Evolutionary conservation across 192 early-diverging fungal genomes (phyloP).

Genomic region (Martensiomyces pterosporus): DNA sequence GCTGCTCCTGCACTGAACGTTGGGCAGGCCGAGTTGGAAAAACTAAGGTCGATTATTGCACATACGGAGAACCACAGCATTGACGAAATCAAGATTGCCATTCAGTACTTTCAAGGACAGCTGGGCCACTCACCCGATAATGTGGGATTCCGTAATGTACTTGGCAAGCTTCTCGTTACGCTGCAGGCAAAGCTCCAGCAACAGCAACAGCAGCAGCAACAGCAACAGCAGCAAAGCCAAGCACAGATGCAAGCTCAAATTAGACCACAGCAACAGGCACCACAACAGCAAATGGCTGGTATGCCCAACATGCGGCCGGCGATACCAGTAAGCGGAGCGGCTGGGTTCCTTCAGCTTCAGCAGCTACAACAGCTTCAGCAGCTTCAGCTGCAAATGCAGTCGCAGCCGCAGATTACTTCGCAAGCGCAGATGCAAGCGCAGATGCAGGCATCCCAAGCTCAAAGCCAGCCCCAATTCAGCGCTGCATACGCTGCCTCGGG

Average conservation of each 20-base stretch:
- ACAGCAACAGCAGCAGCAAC: no score
- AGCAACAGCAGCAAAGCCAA: conserved; percentile 4
- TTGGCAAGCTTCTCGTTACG: no score
- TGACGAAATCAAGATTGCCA: no score
- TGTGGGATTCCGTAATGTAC: no score
- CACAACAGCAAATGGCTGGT: neutral
- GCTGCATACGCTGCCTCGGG: neutral
- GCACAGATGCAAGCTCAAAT: conserved; percentile 6
- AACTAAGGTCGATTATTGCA: no score
- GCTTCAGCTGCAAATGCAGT: conserved; percentile 10
- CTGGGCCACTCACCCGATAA: no score
- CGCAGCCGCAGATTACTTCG: neutral
- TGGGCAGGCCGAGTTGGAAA: no score
- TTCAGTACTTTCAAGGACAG: no score
- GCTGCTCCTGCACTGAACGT: no score
- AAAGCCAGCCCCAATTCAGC: neutral
- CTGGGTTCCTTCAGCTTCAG: conserved; percentile 3
- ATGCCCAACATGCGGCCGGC: no score
- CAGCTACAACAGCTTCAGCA: conserved; percentile 18
- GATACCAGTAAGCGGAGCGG: conserved; percentile 5
- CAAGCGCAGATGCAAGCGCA: conserved; percentile 16
- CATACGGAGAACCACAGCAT: no score
- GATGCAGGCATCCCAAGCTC: neutral
- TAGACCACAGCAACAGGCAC: conserved; percentile 1
- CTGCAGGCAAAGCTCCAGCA: no score